Evolutionary conservation across 2,329 filamentous ascomycete genomes (phyloP).

Genomic region (Colletotrichum sp.): DNA sequence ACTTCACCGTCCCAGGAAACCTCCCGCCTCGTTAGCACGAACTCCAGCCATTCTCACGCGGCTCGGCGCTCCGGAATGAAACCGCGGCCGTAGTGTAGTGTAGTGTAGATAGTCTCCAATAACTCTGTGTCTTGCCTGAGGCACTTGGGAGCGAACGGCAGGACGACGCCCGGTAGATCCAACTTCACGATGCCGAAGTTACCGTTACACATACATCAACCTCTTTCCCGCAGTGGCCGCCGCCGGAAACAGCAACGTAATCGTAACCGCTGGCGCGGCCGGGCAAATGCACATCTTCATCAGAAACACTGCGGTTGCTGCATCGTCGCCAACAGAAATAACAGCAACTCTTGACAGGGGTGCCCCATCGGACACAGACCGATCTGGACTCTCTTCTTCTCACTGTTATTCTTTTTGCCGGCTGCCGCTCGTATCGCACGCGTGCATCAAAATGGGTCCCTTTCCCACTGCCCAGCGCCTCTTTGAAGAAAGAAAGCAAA

Average conservation of each 20-base stretch:
- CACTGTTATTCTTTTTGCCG: background rate
- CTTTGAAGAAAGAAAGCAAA: background rate
- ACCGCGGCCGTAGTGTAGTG: background rate
- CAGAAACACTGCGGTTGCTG: background rate
- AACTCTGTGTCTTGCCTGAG: background rate
- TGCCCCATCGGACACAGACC: slow-evolving; percentile 14
- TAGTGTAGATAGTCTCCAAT: background rate
- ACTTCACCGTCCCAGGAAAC: background rate
- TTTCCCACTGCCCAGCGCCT: background rate
- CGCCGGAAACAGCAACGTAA: background rate
- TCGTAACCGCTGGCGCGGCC: background rate
- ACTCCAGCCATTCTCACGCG: background rate
- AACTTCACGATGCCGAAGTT: background rate
- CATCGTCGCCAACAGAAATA: slow-evolving; percentile 11
- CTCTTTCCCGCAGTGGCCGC: background rate
- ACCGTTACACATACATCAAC: background rate
- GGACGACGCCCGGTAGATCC: background rate
- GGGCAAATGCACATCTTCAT: slow-evolving; percentile 6
- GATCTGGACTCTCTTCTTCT: slow-evolving; percentile 11
- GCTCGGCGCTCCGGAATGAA: background rate
- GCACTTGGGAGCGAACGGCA: background rate
- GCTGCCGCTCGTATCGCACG: slow-evolving; percentile 19
- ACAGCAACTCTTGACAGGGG: background rate
- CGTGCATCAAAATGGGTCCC: background rate
- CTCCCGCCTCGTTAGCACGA: slow-evolving; percentile 4